phyloP scores from a whole-genome alignment of 345 rosid genomes.

The Lepidium didymum region DNA sequence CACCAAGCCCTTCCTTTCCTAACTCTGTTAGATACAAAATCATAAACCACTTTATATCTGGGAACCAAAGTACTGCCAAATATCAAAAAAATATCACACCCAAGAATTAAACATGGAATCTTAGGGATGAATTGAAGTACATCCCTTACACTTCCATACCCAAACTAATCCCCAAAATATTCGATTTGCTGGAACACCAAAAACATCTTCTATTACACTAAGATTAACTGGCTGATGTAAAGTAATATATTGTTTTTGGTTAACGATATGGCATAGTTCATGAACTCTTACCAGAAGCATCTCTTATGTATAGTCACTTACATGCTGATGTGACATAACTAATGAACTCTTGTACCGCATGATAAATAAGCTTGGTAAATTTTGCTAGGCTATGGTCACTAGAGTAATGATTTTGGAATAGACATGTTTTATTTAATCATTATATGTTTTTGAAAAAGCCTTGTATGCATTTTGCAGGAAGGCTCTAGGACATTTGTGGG shows the following conservation, averaged over 20 bases:
- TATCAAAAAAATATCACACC: neutral
- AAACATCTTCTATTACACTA: neutral
- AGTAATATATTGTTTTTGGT: neutral
- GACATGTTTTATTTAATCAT: neutral
- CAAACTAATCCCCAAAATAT: neutral
- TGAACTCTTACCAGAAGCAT: neutral
- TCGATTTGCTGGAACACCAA: neutral
- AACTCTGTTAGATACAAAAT: neutral
- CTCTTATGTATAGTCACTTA: neutral
- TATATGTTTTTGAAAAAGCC: neutral
- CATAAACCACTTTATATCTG: neutral
- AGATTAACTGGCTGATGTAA: neutral
- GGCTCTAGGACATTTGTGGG: conserved; percentile 97
- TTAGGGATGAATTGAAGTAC: neutral
- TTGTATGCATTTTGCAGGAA: conserved; percentile 55
- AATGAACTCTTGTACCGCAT: neutral
- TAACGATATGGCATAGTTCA: neutral
- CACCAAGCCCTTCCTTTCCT: neutral
- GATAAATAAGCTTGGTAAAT: neutral
- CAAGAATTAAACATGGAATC: neutral
- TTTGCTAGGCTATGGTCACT: neutral
- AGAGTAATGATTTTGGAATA: neutral
- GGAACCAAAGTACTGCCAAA: neutral
- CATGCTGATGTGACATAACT: neutral
- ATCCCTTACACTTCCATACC: neutral